Percentiles rank a stretch among this genome's conserved stretches.
Conservation (phyloP, 345 rosid species). For the Moricandia arvensis region DNA sequence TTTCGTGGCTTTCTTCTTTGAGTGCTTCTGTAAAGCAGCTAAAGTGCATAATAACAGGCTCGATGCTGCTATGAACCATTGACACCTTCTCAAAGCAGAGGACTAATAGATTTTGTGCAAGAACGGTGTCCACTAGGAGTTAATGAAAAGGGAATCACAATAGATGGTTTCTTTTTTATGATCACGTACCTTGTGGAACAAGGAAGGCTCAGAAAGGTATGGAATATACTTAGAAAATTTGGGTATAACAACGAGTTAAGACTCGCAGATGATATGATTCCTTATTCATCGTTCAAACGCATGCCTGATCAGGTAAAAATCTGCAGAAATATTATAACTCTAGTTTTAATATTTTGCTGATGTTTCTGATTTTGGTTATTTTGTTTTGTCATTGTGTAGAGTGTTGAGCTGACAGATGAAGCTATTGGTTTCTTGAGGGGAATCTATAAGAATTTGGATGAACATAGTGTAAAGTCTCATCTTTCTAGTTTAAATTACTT, state of each 20-base stretch:
- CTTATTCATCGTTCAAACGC: conserved; percentile 53
- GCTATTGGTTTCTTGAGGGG: conserved; percentile 60
- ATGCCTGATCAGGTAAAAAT: conserved; percentile 74
- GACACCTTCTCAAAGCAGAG: conserved; percentile 61
- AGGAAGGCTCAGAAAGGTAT: conserved; percentile 37
- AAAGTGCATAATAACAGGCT: background rate
- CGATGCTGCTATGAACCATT: conserved; percentile 71
- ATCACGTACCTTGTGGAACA: conserved; percentile 61
- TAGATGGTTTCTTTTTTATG: conserved; percentile 79
- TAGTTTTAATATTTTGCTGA: background rate
- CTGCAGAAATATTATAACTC: background rate
- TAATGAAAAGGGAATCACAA: conserved; percentile 66
- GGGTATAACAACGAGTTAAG: conserved; percentile 22
- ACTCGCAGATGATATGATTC: conserved; percentile 44
- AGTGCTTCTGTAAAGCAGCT: background rate
- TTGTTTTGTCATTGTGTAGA: conserved; percentile 43
- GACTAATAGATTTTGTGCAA: conserved; percentile 59
- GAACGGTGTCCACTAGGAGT: conserved; percentile 65
- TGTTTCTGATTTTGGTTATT: background rate
- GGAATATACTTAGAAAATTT: conserved; percentile 19
- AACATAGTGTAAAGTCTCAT: background rate
- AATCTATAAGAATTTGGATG: conserved; percentile 51
- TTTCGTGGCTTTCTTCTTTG: background rate
- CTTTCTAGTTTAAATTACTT: background rate
- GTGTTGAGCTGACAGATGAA: conserved; percentile 73